These are phyloP conservation scores for Claviceps citrina DNA, from an alignment of 2,329 filamentous ascomycete genomes.

Conservation along the genomic window DNA sequence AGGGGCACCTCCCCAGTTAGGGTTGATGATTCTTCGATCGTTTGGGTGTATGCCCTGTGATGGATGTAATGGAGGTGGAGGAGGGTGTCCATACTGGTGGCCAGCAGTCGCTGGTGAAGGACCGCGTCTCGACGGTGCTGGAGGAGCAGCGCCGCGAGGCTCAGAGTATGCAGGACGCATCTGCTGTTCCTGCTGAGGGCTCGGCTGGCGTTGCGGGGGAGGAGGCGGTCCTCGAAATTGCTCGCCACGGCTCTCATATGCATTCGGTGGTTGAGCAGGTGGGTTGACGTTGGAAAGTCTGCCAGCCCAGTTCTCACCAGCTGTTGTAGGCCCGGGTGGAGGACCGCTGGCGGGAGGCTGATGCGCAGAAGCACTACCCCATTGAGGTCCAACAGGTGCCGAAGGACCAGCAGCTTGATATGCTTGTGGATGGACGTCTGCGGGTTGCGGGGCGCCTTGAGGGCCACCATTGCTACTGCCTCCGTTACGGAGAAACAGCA, in stretches of 20 bases:
- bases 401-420: conserved; percentile 74
- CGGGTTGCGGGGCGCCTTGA: conserved; percentile 71
- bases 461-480: conserved; percentile 56
- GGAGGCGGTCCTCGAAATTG: conserved; percentile 49
- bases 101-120: conserved; percentile 25
- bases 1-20: conserved; percentile 42
- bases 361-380: conserved; percentile 65
- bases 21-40: conserved; percentile 42
- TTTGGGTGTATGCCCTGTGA: conserved; percentile 33
- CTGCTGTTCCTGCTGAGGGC: conserved; percentile 51
- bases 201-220: conserved; percentile 55
- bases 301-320: conserved; percentile 41
- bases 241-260: conserved; percentile 61
- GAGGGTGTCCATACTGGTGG: conserved; percentile 31
- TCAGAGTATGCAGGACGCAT: conserved; percentile 47
- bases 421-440: conserved; percentile 88
- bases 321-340: conserved; percentile 45
- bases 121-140: conserved; percentile 31
- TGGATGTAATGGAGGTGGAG: conserved; percentile 20
- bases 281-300: conserved; percentile 67
- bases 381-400: conserved; percentile 73
- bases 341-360: conserved; percentile 36
- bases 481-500: conserved; percentile 76
- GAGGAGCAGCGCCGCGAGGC: conserved; percentile 19
- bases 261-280: conserved; percentile 61